phyloP scores from a whole-genome alignment of 202 grass and related monocot genomes.

The Saccharum hybrid region DNA sequence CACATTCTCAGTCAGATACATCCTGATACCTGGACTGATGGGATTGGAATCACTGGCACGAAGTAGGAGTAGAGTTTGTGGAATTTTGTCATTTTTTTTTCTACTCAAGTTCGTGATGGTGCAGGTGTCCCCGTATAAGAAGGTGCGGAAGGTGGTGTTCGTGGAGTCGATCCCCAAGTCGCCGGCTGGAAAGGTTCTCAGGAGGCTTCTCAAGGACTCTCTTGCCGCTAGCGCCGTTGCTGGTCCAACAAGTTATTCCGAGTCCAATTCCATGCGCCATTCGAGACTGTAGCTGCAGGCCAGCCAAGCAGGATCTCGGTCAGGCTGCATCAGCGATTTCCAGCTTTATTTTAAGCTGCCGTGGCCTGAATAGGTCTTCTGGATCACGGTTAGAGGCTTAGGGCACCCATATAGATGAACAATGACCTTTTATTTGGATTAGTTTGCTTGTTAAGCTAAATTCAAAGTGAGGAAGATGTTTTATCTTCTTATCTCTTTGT shows the following conservation, averaged over 20 bases:
- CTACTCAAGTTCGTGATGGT: slow-evolving; percentile 17
- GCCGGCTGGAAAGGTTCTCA: slow-evolving; percentile 77
- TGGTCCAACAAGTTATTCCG: slow-evolving; percentile 25
- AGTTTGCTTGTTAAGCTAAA: neutral
- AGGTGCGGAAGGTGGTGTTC: slow-evolving; percentile 86
- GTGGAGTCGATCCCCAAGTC: slow-evolving; percentile 88
- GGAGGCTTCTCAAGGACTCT: slow-evolving; percentile 66
- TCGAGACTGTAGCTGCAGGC: slow-evolving; percentile 26
- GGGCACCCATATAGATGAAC: neutral
- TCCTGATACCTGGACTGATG: neutral
- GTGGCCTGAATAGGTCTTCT: neutral
- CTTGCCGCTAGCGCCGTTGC: slow-evolving; percentile 17
- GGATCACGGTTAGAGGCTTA: neutral
- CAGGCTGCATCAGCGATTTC: neutral
- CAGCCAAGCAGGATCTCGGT: neutral
- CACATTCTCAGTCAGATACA: neutral
- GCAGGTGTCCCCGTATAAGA: slow-evolving; percentile 90
- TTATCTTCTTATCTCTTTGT: neutral
- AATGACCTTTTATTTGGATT: neutral
- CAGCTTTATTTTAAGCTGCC: neutral
- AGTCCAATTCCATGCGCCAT: slow-evolving; percentile 25
- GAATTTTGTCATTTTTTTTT: neutral
- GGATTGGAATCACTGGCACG: neutral
- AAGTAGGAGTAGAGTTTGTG: neutral
- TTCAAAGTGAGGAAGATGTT: neutral